Evolutionary conservation across 306 rosid species (phyloP), one percentile per base, ranked within the genome.

Genomic region (Mimosa pudica): DNA sequence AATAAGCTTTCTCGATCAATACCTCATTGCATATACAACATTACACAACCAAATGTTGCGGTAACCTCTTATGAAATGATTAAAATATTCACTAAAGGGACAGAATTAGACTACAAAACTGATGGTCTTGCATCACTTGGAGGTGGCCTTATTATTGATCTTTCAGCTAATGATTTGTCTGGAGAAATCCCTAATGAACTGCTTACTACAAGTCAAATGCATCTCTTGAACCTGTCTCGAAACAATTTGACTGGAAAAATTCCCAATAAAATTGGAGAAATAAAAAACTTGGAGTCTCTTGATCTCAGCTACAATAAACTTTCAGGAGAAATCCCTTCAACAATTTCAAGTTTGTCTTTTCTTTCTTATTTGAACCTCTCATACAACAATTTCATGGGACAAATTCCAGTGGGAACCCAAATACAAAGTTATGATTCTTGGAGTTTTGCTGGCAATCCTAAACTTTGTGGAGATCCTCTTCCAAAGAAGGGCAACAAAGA

Each of bases 141-240:
- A 4, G 14, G 57, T 14, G 7, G n/a, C n/a, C n/a, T n/a, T 0
- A 1, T 52, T 4, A 52, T 60, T 60, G 36, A 41, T 17, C 68
- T 83, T 58, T 83, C 82, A 3, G 16, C 1, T 4, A 83, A 83
- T 35, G 58, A 24, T 14, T 58, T 83, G 20, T 83, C 82, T 12
- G 77, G 77, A 33, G 77, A 73, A 78, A 83, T 83, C 33, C 82
- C 80, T 0, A 0, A 35, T 30, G 58, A 73, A 60, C n/a, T 79
- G 44, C 79, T 79, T 62, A 17, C 32, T 0, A 73, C 69, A 16
- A 47, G n/a, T 48, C 58, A 47, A 48, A 10, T 83, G 30, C 3
- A 24, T 6, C 1, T 18, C 9, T 52, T 71, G 32, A 49, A 71
- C 32, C 16, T 71, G 46, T 71, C 62, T 49, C 30, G 24, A 7